phyloP scores from a whole-genome alignment of 805 yeast species.

The Saturnispora ahearnii region DNA sequence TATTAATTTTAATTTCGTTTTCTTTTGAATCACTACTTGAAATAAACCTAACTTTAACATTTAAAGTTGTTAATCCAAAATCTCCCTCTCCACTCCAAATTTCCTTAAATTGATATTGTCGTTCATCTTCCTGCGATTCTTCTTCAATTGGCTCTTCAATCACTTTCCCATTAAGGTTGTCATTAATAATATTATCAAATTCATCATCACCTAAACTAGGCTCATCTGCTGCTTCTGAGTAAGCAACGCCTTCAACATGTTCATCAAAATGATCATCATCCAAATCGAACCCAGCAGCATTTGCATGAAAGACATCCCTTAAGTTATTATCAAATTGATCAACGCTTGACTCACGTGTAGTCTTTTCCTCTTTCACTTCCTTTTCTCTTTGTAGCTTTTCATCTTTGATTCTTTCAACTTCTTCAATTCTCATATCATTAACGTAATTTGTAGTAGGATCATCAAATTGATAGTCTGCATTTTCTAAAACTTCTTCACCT shows the following conservation, averaged over 20 bases:
- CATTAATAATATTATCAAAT: constrained; percentile 14
- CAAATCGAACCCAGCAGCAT: constrained; percentile 4
- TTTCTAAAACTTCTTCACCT: constrained; percentile 76
- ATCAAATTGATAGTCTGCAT: constrained; percentile 30
- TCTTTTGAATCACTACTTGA: constrained; percentile 10
- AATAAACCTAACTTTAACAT: constrained; percentile 12
- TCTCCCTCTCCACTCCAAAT: constrained; percentile 19
- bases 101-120: neutral
- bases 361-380: constrained; percentile 5
- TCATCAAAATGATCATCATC: constrained; percentile 4
- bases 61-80: constrained; percentile 8
- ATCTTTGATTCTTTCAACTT: constrained; percentile 20
- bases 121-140: neutral
- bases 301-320: constrained; percentile 4
- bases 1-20: constrained; percentile 8
- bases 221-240: constrained; percentile 6
- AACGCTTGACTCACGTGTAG: constrained; percentile 9
- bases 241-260: constrained; percentile 4
- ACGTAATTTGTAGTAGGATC: constrained; percentile 19
- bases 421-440: constrained; percentile 13
- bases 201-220: constrained; percentile 11
- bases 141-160: neutral
- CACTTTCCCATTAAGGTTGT: neutral
- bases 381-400: constrained; percentile 1
- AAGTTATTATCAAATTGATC: neutral